Evolutionary conservation across 169 alveolate genomes (phyloP), one percentile per base, ranked within the genome.

Genomic region (Cryptosporidium canis): DNA sequence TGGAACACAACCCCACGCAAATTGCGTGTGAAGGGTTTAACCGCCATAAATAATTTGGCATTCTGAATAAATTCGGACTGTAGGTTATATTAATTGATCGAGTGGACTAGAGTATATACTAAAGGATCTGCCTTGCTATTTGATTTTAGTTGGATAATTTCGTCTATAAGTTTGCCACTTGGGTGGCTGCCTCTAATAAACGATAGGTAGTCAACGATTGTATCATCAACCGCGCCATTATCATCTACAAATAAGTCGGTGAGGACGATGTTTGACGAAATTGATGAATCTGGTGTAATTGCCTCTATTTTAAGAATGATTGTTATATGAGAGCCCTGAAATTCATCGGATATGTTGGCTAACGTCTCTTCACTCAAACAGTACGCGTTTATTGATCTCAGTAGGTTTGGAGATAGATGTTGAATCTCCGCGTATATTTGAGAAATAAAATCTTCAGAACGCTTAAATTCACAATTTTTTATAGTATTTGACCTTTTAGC

Each of bases 21-120:
- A 9, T 0, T 29, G 45, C 41, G 67, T 35, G 66, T 37, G 63
- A 27, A 51, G 11, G 0, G 35, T 29, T 1, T 48, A 29, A n/a
- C 53, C 84, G 84, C 67, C 84, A 48, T 31, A 70, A 43, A 31
- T 1, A 39, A 44, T 11, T n/a, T 9, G 48, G 16, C 48, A 41
- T 7, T 41, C 48, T 41, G 5, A 51, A 51, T 7, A 18, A 18
- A 51, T 14, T 45, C 1, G 16, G 1, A 33, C n/a, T 21, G 24
- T 2, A 51, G 18, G 58, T 2, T 21, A 41, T 41, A 16, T 45
- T 33, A 70, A 70, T 21, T 47, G 16, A n/a, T 70, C 18, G 84
- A 70, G 53, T 70, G 84, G 14, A 70, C 24, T 29, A 70, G 44
- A 29, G 84, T 70, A 70, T 70, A 70, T 44, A 70, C 53, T 37